phyloP scores from a whole-genome alignment of 805 yeast genomes.

The baker's yeast (Saccharomyces cerevisiae) region DNA sequence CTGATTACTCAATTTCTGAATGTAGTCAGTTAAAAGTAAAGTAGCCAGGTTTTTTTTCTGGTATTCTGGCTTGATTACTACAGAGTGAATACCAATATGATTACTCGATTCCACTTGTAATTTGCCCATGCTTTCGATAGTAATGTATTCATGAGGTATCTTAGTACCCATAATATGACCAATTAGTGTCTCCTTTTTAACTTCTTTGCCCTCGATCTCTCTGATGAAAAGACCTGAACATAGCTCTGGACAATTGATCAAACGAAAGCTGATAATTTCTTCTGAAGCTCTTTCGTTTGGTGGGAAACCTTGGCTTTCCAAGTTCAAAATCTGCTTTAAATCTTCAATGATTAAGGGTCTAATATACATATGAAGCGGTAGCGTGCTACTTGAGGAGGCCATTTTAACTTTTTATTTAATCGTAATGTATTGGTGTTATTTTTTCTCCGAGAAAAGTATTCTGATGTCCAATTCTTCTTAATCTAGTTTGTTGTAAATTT shows the following conservation, averaged over 20 bases:
- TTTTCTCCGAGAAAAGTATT: not conserved
- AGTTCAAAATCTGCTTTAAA: constrained; percentile 45
- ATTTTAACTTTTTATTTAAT: constrained; percentile 6
- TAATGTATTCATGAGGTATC: constrained; percentile 30
- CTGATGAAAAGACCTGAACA: constrained; percentile 82
- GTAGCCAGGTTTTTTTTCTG: constrained; percentile 80
- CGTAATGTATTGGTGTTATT: not conserved
- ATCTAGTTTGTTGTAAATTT: not conserved
- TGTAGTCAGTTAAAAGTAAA: constrained; percentile 74
- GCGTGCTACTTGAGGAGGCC: constrained; percentile 30
- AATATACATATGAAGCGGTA: constrained; percentile 55
- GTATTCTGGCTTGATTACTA: constrained; percentile 69
- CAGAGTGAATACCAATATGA: constrained; percentile 71
- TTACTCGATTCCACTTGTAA: constrained; percentile 55
- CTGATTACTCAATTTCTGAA: constrained; percentile 83
- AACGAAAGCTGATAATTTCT: constrained; percentile 61
- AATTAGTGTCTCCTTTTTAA: constrained; percentile 51
- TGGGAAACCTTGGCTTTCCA: constrained; percentile 67
- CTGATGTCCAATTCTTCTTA: not conserved
- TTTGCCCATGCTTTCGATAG: constrained; percentile 25
- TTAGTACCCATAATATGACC: constrained; percentile 81
- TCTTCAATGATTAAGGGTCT: constrained; percentile 80
- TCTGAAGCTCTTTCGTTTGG: constrained; percentile 57
- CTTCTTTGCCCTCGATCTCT: constrained; percentile 39
- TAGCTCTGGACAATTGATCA: constrained; percentile 80